Evolutionary conservation across 2,329 filamentous ascomycete genomes (phyloP).

Genomic region (Diplodia intermedia): DNA sequence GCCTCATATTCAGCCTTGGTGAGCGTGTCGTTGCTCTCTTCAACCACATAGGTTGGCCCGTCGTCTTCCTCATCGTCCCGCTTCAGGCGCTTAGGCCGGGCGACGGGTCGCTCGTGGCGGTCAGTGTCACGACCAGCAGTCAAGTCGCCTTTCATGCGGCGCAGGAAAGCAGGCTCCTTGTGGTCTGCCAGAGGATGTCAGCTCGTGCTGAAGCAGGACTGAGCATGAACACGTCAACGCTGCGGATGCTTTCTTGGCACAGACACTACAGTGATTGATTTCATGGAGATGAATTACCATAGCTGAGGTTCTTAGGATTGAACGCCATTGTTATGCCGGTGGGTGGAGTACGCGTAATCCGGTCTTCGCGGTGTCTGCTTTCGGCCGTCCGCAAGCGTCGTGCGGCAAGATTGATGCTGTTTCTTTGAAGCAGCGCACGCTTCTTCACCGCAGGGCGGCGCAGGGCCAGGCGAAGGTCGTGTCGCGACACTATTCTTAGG

Average conservation of each 20-base stretch:
- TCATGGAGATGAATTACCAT: slow-evolving; percentile 52
- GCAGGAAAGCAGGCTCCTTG: slow-evolving; percentile 58
- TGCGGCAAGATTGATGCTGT: neutral
- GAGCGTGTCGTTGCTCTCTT: slow-evolving; percentile 69
- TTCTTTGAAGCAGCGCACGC: neutral
- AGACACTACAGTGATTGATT: neutral
- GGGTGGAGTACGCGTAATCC: slow-evolving; percentile 7
- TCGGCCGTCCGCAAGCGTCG: neutral
- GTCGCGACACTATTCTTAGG: slow-evolving; percentile 15
- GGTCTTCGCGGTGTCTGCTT: neutral
- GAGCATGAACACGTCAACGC: neutral
- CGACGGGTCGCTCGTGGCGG: slow-evolving; percentile 53
- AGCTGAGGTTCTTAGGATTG: slow-evolving; percentile 73
- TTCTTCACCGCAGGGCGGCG: neutral
- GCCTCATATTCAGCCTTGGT: slow-evolving; percentile 60
- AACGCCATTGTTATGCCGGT: slow-evolving; percentile 57
- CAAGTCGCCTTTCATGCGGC: slow-evolving; percentile 59
- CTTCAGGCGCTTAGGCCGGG: slow-evolving; percentile 54
- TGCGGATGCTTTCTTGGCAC: neutral
- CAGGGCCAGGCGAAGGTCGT: neutral
- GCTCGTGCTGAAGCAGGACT: neutral
- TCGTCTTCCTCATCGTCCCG: slow-evolving; percentile 76
- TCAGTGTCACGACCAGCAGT: slow-evolving; percentile 55
- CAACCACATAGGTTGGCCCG: slow-evolving; percentile 76
- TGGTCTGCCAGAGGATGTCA: slow-evolving; percentile 51